A percentile compares a stretch with the other conserved stretches of the same genome.
phyloP scores from a whole-genome alignment of 2,329 filamentous ascomycete species.

The Fusarium praegraminearum region DNA sequence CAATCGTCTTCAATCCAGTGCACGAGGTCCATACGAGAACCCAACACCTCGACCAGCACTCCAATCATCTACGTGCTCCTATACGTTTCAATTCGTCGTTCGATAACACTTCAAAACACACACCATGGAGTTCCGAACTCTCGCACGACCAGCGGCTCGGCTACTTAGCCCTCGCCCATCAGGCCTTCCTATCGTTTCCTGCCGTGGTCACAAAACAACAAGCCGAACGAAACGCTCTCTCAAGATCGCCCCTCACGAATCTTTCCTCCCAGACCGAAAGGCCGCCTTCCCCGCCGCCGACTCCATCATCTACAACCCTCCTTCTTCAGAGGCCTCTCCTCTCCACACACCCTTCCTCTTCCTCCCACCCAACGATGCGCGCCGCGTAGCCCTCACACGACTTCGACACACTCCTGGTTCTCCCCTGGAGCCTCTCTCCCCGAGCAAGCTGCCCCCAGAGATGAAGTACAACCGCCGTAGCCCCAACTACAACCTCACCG shows the following conservation, averaged over 20 bases:
- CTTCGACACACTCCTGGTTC: slow-evolving; percentile 54
- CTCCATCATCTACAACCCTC: slow-evolving; percentile 69
- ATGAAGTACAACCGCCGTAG: slow-evolving; percentile 53
- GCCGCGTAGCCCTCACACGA: slow-evolving; percentile 62
- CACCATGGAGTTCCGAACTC: slow-evolving; percentile 53
- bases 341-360: slow-evolving; percentile 76
- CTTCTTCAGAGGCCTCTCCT: slow-evolving; percentile 66
- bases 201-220: slow-evolving; percentile 63
- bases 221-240: slow-evolving; percentile 68
- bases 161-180: slow-evolving; percentile 49
- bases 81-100: not conserved
- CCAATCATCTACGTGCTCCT: not conserved
- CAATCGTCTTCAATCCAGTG: slow-evolving; percentile 39
- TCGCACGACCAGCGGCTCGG: slow-evolving; percentile 53
- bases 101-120: slow-evolving; percentile 25
- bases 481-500: slow-evolving; percentile 64
- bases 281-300: slow-evolving; percentile 49
- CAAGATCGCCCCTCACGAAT: slow-evolving; percentile 70
- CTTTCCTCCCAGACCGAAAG: slow-evolving; percentile 63
- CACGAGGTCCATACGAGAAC: slow-evolving; percentile 28
- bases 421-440: slow-evolving; percentile 30
- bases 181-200: slow-evolving; percentile 44
- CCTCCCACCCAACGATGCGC: slow-evolving; percentile 68
- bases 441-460: slow-evolving; percentile 52
- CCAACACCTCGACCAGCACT: not conserved